A percentile compares a stretch with the other conserved stretches of the same genome.
phyloP scores from a whole-genome alignment of 192 early-diverging fungal species.

The Haplosporangium gracile region DNA sequence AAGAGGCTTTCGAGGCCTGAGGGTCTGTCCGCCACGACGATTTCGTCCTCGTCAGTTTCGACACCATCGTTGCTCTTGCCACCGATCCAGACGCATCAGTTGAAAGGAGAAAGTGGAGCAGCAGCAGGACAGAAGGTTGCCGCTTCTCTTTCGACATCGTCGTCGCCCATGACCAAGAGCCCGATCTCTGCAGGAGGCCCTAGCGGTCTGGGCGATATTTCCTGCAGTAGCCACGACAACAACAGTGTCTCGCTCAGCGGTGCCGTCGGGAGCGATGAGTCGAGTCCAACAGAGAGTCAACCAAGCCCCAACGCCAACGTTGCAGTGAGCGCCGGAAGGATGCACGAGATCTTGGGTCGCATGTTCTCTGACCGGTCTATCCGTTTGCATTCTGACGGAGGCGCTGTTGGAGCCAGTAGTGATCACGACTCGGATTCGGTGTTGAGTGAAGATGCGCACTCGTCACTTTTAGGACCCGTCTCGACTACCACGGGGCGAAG shows the following conservation, averaged over 20 bases:
- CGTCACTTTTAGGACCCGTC: conserved; percentile 13
- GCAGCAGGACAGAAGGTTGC: not conserved
- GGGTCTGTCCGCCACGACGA: not conserved
- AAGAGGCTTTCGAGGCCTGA: not conserved
- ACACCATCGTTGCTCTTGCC: not conserved
- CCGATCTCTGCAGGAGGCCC: conserved; percentile 1
- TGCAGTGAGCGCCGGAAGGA: conserved; percentile 42
- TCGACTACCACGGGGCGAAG: not conserved
- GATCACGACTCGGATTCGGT: conserved; percentile 39
- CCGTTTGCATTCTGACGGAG: not conserved
- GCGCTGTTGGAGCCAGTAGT: not conserved
- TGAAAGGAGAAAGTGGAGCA: not conserved
- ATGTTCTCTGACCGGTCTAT: conserved; percentile 46
- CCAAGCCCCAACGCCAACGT: conserved; percentile 24
- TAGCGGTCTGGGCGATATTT: not conserved
- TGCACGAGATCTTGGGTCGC: conserved; percentile 51
- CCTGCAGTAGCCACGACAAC: not conserved
- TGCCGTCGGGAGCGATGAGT: not conserved
- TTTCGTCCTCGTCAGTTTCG: not conserved
- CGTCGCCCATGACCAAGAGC: conserved; percentile 2
- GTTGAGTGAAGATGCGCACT: conserved; percentile 19
- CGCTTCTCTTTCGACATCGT: not conserved
- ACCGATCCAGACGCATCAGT: not conserved
- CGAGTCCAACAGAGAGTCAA: conserved; percentile 51
- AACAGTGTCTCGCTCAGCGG: not conserved